phyloP scores from a whole-genome alignment of 2,329 filamentous ascomycete species.

The Didymella segeticola region DNA sequence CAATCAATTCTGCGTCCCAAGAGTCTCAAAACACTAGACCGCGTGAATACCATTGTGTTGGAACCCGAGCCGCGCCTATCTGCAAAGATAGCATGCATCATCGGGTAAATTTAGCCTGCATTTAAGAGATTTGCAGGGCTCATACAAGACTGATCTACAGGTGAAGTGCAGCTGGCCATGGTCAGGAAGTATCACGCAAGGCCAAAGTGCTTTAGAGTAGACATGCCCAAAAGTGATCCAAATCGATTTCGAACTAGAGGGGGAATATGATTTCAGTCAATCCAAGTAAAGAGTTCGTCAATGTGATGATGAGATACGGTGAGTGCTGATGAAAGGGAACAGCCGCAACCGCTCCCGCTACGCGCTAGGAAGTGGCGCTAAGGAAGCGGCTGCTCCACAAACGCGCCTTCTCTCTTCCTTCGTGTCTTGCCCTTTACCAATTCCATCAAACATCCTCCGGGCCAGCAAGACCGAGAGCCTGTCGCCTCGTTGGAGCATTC shows the following conservation, averaged over 20 bases:
- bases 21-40: conserved; percentile 6
- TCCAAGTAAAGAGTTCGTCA: background rate
- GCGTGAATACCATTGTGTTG: background rate
- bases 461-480: conserved; percentile 70
- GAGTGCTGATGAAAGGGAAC: conserved; percentile 2
- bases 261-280: too few relatives aligned
- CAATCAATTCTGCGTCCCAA: conserved; percentile 7
- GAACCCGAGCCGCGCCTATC: conserved; percentile 7
- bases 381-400: background rate
- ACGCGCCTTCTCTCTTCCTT: conserved; percentile 5
- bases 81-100: background rate
- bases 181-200: too few relatives aligned
- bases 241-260: too few relatives aligned
- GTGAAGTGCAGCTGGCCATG: background rate
- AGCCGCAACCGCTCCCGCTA: conserved; percentile 4
- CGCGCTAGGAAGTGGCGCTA: background rate
- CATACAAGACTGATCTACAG: background rate
- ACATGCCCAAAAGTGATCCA: background rate
- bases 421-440: conserved; percentile 4
- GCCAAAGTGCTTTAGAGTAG: too few relatives aligned
- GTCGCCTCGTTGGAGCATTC: conserved; percentile 68
- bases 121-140: background rate
- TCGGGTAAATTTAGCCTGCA: conserved; percentile 2
- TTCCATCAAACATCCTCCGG: conserved; percentile 59
- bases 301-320: background rate